A percentile compares a stretch with the other conserved stretches of the same genome.
These are phyloP conservation scores for Alternaria alternata DNA, from an alignment of 2,329 filamentous ascomycete species.

Conservation along the genomic window DNA sequence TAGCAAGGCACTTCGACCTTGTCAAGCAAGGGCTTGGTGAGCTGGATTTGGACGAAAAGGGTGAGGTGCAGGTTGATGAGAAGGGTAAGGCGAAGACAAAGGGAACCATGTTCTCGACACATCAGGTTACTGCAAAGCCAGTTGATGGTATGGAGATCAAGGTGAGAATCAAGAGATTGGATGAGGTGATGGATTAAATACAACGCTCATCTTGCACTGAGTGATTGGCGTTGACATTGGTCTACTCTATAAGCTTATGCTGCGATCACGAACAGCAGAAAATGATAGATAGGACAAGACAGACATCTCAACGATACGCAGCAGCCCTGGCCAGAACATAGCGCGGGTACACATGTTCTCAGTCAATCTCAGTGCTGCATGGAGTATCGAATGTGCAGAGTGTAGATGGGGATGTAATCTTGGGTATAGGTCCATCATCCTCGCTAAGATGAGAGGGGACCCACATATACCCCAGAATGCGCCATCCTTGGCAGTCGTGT, in stretches of 20 bases:
- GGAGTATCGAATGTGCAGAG: rapidly evolving
- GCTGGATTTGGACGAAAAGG: constrained; percentile 16
- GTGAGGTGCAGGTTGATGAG: constrained; percentile 6
- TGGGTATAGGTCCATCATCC: too few relatives aligned
- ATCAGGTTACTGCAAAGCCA: constrained; percentile 23
- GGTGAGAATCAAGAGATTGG: constrained; percentile 8
- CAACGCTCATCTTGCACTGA: rapidly evolving
- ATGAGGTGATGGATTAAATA: not conserved
- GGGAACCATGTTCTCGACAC: constrained; percentile 13
- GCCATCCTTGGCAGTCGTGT: too few relatives aligned
- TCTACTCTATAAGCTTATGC: rapidly evolving
- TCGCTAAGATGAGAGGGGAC: too few relatives aligned
- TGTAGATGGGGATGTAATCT: too few relatives aligned
- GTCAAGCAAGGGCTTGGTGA: constrained; percentile 34
- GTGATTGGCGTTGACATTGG: rapidly evolving
- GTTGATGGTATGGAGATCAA: constrained; percentile 25
- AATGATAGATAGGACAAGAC: rapidly evolving
- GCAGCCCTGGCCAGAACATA: too few relatives aligned
- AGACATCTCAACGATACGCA: too few relatives aligned
- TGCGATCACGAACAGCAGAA: not conserved
- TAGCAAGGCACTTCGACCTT: constrained; percentile 58
- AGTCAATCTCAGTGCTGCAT: too few relatives aligned
- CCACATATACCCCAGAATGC: too few relatives aligned
- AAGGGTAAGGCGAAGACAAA: constrained; percentile 16
- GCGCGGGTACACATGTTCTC: too few relatives aligned